Percentiles rank a stretch among this genome's conserved stretches.
Evolutionary conservation across 2,329 filamentous ascomycete species (phyloP).

Genomic region (Trichoderma hamatum): DNA sequence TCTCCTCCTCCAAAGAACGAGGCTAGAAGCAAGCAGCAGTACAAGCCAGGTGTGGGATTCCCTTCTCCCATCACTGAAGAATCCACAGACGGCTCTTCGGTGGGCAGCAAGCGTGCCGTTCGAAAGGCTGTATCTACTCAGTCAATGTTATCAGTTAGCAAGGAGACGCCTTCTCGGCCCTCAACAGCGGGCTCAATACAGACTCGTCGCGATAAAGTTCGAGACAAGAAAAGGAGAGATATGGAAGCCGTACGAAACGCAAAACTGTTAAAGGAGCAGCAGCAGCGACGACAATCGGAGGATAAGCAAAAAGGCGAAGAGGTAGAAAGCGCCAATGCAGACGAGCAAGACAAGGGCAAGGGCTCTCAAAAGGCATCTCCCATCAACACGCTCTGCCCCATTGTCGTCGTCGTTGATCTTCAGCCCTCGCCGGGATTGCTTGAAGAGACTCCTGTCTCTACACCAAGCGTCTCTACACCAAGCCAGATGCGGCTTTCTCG

Average conservation of each 20-base stretch:
- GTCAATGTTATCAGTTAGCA: slow-evolving; percentile 29
- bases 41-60: background rate
- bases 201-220: slow-evolving; percentile 45
- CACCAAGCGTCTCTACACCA: slow-evolving; percentile 31
- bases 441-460: slow-evolving; percentile 16
- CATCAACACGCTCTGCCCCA: slow-evolving; percentile 37
- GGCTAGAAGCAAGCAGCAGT: background rate
- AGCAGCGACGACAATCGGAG: background rate
- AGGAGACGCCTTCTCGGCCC: slow-evolving; percentile 28
- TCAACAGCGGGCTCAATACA: slow-evolving; percentile 33
- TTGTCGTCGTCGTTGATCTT: slow-evolving; percentile 47
- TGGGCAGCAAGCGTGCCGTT: slow-evolving; percentile 3
- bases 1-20: slow-evolving; percentile 2
- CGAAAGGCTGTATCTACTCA: slow-evolving; percentile 28
- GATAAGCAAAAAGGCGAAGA: background rate
- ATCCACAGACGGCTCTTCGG: background rate
- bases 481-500: slow-evolving; percentile 32
- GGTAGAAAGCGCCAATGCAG: background rate
- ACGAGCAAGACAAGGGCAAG: background rate
- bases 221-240: slow-evolving; percentile 46
- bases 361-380: background rate
- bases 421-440: slow-evolving; percentile 34
- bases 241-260: slow-evolving; percentile 41
- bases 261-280: slow-evolving; percentile 30
- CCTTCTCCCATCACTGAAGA: slow-evolving; percentile 25